Base-by-base conservation (phyloP, 148 eudicot genomes). In the Cornus kousa region DNA sequence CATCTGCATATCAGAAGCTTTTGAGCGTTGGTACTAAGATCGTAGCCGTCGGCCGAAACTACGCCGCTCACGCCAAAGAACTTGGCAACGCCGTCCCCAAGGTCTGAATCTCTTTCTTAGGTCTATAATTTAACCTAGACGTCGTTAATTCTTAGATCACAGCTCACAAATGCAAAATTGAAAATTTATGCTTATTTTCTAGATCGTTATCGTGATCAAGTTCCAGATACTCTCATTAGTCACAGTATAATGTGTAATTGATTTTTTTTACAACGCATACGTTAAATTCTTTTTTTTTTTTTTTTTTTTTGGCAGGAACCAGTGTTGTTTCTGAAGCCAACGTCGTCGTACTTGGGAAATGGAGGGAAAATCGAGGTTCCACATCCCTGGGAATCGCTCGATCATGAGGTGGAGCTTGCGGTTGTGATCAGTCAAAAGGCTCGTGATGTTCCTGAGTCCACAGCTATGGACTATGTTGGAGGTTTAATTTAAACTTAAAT, bases 291-390 rank as follows among this genome's bases (percentile, higher is more conserved):
- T 28, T 28, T 28, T 28, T 28, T 28, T 28, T 28, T 28, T 28
- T 28, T 28, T 35, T 5, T n/a, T 10, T 70, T 24, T 76, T 70
- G 39, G 59, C 43, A 95, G 98, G 98, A 95, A 59, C 98, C 98
- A 14, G 98, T 93, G 82, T 73, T 95, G 88, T 95, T 95, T 80
- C 40, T 95, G 87, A 95, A 95, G 92, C 99, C 99, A 5, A 95
- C 99, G 33, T 80, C 99, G n/a, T 95, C 99, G 55, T 95, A 93
- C 83, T 84, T 95, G 82, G 86, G 82, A 48, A 90, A 93, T 76
- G 99, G 98, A 53, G 99, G 99, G 16, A 93, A 86, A 31, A 95
- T 95, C n/a, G 92, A 95, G 78, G 90, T 95, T 75, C 99, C 99
- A 13, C 90, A 89, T 24, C 91, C 93, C 12, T 83, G 86, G 80